A percentile compares a stretch with the other conserved stretches of the same genome.
Conservation (phyloP, 495 filamentous ascomycete species). For the Physcia stellaris region DNA sequence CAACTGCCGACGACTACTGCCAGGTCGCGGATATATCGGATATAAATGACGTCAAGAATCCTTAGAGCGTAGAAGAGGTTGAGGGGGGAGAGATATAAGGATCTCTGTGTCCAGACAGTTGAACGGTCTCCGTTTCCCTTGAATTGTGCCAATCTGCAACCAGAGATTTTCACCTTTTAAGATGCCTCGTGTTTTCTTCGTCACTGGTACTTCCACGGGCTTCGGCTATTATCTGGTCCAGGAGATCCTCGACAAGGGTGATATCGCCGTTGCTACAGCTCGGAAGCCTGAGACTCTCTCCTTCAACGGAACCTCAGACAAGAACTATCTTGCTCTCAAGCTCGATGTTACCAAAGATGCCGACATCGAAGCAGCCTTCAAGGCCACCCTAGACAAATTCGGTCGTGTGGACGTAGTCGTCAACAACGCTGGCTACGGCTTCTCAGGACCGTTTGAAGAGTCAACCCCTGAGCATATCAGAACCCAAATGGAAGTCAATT, state of each 20-base stretch:
- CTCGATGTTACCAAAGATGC: constrained; percentile 19
- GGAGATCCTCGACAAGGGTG: constrained; percentile 22
- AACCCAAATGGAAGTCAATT: constrained; percentile 16
- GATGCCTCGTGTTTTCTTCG: constrained; percentile 20
- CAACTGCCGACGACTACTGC: no score
- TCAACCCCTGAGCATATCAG: constrained; percentile 9
- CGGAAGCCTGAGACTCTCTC: constrained; percentile 18
- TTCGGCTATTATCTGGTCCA: constrained; percentile 24
- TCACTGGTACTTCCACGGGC: constrained; percentile 27
- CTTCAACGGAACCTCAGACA: constrained; percentile 10
- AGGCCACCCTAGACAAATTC: constrained; percentile 17
- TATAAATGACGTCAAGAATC: no score
- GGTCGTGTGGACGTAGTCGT: constrained; percentile 25
- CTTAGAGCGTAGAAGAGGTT: no score
- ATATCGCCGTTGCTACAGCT: constrained; percentile 27
- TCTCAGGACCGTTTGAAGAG: constrained; percentile 12
- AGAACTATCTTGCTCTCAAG: constrained; percentile 14
- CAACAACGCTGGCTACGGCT: constrained; percentile 26
- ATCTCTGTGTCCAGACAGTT: no score
- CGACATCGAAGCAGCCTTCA: constrained; percentile 16
- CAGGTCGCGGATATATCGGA: no score
- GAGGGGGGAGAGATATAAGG: no score
- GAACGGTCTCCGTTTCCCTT: no score
- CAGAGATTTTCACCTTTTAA: no score
- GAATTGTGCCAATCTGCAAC: no score